A percentile compares a stretch with the other conserved stretches of the same genome.
phyloP scores from a whole-genome alignment of 148 eudicot species.

The Mesembryanthemum crystallinum region DNA sequence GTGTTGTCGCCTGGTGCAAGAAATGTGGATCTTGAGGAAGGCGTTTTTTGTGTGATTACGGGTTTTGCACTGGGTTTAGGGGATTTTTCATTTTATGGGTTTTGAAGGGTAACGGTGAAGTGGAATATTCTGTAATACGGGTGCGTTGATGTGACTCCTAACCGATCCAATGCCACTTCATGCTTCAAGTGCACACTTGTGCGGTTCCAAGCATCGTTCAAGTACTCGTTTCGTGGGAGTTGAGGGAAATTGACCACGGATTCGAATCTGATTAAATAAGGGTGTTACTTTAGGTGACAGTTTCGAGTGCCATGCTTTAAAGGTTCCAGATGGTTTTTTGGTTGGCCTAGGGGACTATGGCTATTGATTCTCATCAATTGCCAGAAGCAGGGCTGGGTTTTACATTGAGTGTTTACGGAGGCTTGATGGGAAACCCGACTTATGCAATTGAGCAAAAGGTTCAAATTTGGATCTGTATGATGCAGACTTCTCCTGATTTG shows the following conservation, averaged over 20 bases:
- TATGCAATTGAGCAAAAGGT: background rate
- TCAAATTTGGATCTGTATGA: background rate
- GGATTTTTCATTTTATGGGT: constrained; percentile 35
- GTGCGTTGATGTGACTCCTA: constrained; percentile 16
- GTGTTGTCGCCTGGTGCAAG: constrained; percentile 72
- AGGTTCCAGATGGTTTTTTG: background rate
- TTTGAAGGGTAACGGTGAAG: constrained; percentile 27
- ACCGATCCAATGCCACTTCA: background rate
- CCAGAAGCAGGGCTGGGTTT: background rate
- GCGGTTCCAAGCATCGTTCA: constrained; percentile 8
- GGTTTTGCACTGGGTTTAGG: constrained; percentile 44
- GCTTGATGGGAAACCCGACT: background rate
- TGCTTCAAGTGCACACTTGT: constrained; percentile 13
- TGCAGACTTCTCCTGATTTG: background rate
- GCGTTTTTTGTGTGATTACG: constrained; percentile 42
- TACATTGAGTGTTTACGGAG: constrained; percentile 1
- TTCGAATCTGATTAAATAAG: constrained; percentile 5
- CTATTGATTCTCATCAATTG: constrained; percentile 15
- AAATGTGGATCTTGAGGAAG: constrained; percentile 77
- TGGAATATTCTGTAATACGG: constrained; percentile 6
- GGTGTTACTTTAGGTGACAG: constrained; percentile 6
- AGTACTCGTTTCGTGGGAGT: constrained; percentile 18
- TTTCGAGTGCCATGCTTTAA: constrained; percentile 12
- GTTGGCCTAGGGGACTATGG: constrained; percentile 4
- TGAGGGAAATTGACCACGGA: constrained; percentile 10